Evolutionary conservation across 768 basidiomycete species (phyloP).

Genomic region (Suillus subalutaceus): DNA sequence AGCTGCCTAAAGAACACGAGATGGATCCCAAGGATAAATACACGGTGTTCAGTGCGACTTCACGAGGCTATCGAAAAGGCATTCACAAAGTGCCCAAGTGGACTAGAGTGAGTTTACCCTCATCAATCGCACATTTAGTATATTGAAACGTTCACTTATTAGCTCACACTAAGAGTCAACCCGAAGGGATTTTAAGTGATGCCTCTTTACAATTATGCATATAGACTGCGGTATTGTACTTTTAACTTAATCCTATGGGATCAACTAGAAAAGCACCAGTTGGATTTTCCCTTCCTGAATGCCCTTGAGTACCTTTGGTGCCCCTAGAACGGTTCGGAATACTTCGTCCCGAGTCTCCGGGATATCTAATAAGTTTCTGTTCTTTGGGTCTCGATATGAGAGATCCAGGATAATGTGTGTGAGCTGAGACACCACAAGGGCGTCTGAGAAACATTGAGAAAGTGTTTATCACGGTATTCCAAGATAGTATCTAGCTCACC

Average conservation of each 20-base stretch:
- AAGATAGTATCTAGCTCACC: conserved; percentile 43
- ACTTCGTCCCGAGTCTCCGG: conserved; percentile 84
- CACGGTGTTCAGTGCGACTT: conserved; percentile 77
- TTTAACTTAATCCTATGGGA: conserved; percentile 3
- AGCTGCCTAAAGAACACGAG: conserved; percentile 90
- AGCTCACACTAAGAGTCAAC: conserved; percentile 87
- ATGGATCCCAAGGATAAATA: conserved; percentile 96
- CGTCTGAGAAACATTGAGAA: conserved; percentile 49
- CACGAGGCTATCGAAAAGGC: conserved; percentile 84
- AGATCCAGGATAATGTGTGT: conserved; percentile 85
- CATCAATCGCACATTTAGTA: neutral
- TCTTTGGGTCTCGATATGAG: conserved; percentile 75
- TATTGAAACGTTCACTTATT: conserved; percentile 14
- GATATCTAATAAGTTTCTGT: conserved; percentile 74
- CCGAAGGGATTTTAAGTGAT: conserved; percentile 82
- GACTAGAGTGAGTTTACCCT: conserved; percentile 69
- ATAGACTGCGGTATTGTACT: conserved; percentile 10
- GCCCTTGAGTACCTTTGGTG: conserved; percentile 58
- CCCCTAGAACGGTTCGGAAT: conserved; percentile 72
- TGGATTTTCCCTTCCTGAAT: conserved; percentile 75
- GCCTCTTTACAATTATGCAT: conserved; percentile 10
- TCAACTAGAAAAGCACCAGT: conserved; percentile 72
- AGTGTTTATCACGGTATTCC: neutral
- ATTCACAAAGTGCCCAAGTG: conserved; percentile 98
- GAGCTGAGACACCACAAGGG: conserved; percentile 70